Conservation (phyloP, 1,284 basidiomycete species). For the Sanghuangporus weigelae region DNA sequence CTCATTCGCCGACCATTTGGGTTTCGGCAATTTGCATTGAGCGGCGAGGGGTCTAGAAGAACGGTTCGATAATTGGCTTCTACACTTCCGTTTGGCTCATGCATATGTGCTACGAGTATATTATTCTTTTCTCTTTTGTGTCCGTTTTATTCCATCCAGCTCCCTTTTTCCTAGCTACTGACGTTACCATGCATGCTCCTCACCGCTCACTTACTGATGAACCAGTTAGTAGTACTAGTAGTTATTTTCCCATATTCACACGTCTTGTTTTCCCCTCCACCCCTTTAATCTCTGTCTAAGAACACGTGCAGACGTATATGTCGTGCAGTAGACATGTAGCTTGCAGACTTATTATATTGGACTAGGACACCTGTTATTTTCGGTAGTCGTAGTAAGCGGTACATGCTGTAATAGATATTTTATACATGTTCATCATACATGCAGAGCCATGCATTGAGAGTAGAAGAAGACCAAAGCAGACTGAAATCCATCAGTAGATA, state of each 20-base stretch:
- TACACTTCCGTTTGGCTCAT: background rate
- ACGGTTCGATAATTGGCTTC: background rate
- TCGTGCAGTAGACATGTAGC: slow-evolving; percentile 1
- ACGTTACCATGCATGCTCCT: background rate
- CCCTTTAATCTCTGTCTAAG: background rate
- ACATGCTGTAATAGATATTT: background rate
- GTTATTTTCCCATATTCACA: background rate
- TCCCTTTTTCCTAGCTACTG: background rate
- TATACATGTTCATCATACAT: background rate
- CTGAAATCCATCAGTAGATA: background rate
- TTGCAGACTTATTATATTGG: background rate
- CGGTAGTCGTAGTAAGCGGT: background rate
- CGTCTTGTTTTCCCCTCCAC: background rate
- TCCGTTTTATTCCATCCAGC: background rate
- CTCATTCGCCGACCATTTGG: background rate
- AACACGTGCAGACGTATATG: background rate
- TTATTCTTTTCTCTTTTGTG: background rate
- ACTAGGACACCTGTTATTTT: background rate
- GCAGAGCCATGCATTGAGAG: background rate
- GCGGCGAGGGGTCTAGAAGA: background rate
- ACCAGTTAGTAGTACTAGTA: too few relatives aligned
- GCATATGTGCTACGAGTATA: background rate
- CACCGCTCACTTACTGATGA: background rate
- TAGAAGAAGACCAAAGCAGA: background rate
- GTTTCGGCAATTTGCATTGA: background rate